Evolutionary conservation across 495 filamentous ascomycete genomes (phyloP), one percentile per base, ranked within the genome.

Genomic region (Hypoxylon lenormandii): DNA sequence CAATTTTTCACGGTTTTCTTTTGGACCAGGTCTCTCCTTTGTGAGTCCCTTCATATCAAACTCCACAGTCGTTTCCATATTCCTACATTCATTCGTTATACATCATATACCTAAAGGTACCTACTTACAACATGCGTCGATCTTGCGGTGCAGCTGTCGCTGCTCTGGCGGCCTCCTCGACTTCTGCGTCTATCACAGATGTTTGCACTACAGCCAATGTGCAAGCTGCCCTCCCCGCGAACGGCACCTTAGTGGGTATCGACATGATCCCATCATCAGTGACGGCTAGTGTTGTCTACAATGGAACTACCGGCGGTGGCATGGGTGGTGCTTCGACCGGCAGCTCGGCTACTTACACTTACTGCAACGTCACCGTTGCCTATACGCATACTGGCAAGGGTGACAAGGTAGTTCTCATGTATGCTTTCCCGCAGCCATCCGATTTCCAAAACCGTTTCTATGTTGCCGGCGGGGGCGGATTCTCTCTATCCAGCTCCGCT

Each of bases 361-460:
- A 81, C 58, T 83, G 80, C 65, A 74, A 80, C 43, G 73, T 81
- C 16, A 78, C 72, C 5, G 65, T 81, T 5, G 68, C 72, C 7
- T 73, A 78, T 53, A 79, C 76, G 0, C 80, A 82, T 59, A 71
- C 78, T 0, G 80, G 79, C 7, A 70, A 64, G 30, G 59, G 38
- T 19, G 72, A 72, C 10, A 68, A 48, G 42, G 64, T 72, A 5
- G 52, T 70, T 12, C 28, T 75, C 22, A 64, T 68, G 46, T 72
- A 75, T 18, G 61, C 65, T 13, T 63, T 74, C 60, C 72, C 72
- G 43, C 43, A 61, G 23, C 72, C 72, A 10, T 51, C 56, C 21
- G 53, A 42, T 26, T 72, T 75, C 43, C 43, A 64, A 42, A 72
- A 70, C 49, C 65, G 72, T 1, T 75, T 72, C 58, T 70, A 70